These are phyloP conservation scores for Colletotrichum sp. DNA, from an alignment of 2,329 filamentous ascomycete species.

Conservation along the genomic window DNA sequence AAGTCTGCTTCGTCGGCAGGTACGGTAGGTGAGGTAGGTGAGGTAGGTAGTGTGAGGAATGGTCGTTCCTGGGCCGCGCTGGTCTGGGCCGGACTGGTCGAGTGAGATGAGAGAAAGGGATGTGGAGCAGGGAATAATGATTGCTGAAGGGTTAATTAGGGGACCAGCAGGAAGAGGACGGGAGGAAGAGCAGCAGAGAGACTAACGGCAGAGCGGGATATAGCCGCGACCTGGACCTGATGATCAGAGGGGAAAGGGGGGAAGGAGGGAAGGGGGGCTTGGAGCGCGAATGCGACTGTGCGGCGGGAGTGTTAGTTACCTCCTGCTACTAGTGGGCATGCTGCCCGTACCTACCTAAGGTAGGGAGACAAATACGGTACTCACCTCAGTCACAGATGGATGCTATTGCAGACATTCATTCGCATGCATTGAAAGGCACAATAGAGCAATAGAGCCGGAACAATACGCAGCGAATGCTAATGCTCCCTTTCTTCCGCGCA, in stretches of 20 bases:
- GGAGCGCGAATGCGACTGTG: neutral
- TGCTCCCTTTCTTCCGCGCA: neutral
- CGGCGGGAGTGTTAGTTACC: neutral
- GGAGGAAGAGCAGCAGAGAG: neutral
- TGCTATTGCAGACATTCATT: neutral
- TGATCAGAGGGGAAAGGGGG: neutral
- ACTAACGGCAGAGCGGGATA: neutral
- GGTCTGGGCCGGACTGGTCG: neutral
- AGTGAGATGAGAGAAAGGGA: constrained; percentile 7
- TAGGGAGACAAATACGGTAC: neutral
- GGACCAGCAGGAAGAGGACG: neutral
- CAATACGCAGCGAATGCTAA: neutral
- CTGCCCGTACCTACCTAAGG: neutral
- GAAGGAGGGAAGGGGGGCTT: neutral
- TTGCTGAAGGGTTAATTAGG: neutral
- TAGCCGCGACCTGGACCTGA: neutral
- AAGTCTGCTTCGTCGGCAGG: neutral
- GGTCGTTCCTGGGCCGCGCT: neutral
- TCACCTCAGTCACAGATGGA: neutral
- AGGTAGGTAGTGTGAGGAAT: neutral
- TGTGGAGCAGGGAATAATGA: neutral
- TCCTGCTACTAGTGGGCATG: neutral
- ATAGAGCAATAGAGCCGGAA: neutral
- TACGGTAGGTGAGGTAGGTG: neutral
- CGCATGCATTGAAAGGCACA: neutral